Percentiles rank a stretch among this genome's conserved stretches.
Conservation (phyloP, 2,329 filamentous ascomycete genomes). For the Diplodia scrobiculata region DNA sequence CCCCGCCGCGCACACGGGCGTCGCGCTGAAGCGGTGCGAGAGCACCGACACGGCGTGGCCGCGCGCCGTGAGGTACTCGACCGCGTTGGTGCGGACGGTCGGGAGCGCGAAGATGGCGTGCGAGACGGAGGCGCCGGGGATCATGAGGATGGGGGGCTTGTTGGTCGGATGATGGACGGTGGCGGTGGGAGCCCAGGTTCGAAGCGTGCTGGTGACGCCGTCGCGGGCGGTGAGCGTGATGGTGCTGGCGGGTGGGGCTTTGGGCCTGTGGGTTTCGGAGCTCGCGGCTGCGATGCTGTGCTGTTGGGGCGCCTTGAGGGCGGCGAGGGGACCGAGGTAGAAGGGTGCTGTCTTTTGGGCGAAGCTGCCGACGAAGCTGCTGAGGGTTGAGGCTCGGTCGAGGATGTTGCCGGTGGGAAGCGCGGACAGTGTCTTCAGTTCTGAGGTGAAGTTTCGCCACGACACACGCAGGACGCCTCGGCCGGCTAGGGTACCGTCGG, state of each 20-base stretch:
- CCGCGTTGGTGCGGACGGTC: slow-evolving; percentile 64
- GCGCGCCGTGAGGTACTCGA: slow-evolving; percentile 63
- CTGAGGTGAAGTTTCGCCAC: slow-evolving; percentile 57
- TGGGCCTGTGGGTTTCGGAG: slow-evolving; percentile 35
- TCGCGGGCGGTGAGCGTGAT: slow-evolving; percentile 57
- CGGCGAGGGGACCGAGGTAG: slow-evolving; percentile 58
- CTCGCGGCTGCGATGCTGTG: too few relatives aligned
- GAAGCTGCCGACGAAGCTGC: slow-evolving; percentile 60
- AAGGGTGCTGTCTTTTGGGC: slow-evolving; percentile 56
- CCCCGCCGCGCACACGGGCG: slow-evolving; percentile 54
- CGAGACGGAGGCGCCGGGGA: slow-evolving; percentile 65
- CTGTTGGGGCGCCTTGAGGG: slow-evolving; percentile 57
- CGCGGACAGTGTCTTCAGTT: slow-evolving; percentile 58
- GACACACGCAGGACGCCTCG: slow-evolving; percentile 62
- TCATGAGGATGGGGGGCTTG: slow-evolving; percentile 56
- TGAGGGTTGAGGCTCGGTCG: slow-evolving; percentile 35
- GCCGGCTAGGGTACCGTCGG: slow-evolving; percentile 53
- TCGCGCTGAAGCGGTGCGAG: slow-evolving; percentile 61
- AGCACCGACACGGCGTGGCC: slow-evolving; percentile 63
- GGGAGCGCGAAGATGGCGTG: slow-evolving; percentile 65
- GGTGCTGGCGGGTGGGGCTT: slow-evolving; percentile 50
- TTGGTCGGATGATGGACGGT: neutral
- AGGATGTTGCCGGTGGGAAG: slow-evolving; percentile 48
- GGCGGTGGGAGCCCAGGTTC: neutral
- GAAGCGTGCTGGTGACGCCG: slow-evolving; percentile 51